Evolutionary conservation across 305 asterid genomes (phyloP).

Genomic region (Solanum hybrid): DNA sequence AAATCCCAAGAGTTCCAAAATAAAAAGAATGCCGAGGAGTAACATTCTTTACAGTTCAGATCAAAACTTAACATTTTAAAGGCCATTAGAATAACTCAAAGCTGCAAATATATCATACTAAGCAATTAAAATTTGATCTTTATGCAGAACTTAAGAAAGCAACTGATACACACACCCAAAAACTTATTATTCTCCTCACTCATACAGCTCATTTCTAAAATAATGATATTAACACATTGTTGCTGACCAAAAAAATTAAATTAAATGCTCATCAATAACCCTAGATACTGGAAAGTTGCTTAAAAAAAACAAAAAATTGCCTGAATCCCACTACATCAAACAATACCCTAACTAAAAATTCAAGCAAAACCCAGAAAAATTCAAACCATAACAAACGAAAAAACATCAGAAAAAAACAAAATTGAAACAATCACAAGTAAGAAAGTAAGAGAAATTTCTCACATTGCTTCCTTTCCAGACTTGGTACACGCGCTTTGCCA

Average conservation of each 20-base stretch:
- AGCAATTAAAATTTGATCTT: background rate
- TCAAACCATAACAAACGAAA: background rate
- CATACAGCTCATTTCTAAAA: background rate
- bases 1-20: background rate
- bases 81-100: background rate
- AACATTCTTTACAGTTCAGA: background rate
- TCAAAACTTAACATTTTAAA: background rate
- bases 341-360: slow-evolving; percentile 4
- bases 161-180: background rate
- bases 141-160: background rate
- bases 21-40: background rate
- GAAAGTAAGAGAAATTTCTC: slow-evolving; percentile 27
- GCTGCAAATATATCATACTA: background rate
- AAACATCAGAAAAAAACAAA: slow-evolving; percentile 11
- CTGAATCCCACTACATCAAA: background rate
- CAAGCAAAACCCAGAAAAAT: slow-evolving; percentile 4
- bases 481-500: slow-evolving; percentile 92
- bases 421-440: slow-evolving; percentile 10
- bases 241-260: background rate
- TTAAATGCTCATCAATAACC: background rate
- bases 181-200: background rate
- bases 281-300: background rate
- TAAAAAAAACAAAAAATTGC: background rate
- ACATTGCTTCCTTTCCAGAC: slow-evolving; percentile 97
- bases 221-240: background rate